Evolutionary conservation across 768 basidiomycete genomes (phyloP), one percentile per base, ranked within the genome.

Genomic region (Termitomyces sp.): DNA sequence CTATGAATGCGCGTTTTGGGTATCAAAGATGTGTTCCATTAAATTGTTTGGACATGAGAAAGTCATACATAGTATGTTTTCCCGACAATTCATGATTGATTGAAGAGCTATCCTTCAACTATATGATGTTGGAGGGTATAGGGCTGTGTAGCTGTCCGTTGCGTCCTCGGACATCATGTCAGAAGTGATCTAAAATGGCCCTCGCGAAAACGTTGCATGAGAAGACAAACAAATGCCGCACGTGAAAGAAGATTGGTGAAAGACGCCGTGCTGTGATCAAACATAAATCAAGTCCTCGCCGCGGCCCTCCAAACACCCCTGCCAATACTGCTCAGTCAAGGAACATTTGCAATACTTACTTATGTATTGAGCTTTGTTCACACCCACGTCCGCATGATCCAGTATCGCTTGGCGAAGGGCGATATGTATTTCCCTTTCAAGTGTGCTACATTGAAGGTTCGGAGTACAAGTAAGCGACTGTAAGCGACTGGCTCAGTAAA

Each of bases 61-160:
- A 34, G 34, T 6, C 14, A 48, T 22, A 17, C 28, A 30, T 19
- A 43, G 45, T 50, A 50, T 26, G 24, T 21, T 51, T 19, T 34
- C 30, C 51, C 51, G 51, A 52, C 30, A 10, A 44, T 12, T 34
- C 24, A 51, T 48, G 55, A 45, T 2, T 56, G 48, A 44, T 51
- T 42, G 30, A 51, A 44, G 5, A 26, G 41, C 17, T 32, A 11
- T 47, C 21, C 8, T 40, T 46, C n/a, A n/a, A 19, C n/a, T 46
- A 40, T 37, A 6, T n/a, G 14, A 12, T 17, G 4, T 38, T 17
- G 12, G 0, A 15, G 37, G 34, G 11, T n/a, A n/a, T n/a, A n/a
- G 12, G 34, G 8, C 30, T 32, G 30, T 32, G 30, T 9, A 32
- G 30, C 30, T 32, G 5, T 32, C 30, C 1, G 30, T 34, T 12